phyloP scores from a whole-genome alignment of 352 stramenopile species.

The Globisporangium barbulae region DNA sequence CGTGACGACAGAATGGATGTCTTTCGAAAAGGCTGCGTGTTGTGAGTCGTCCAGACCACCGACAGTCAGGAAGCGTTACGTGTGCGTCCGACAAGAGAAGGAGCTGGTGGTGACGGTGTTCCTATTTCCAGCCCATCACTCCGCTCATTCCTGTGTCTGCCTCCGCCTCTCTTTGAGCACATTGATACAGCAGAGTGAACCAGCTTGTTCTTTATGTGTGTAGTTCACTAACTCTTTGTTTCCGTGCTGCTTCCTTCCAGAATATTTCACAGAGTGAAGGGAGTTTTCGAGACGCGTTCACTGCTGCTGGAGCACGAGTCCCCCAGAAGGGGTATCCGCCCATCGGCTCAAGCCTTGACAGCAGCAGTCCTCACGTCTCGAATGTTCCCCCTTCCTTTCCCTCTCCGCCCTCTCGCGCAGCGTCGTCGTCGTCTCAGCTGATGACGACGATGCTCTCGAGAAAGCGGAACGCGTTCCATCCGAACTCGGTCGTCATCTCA shows the following conservation, averaged over 20 bases:
- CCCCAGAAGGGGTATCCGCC: constrained; percentile 2
- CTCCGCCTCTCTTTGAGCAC: no score
- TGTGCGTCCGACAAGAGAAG: background rate
- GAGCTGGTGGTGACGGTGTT: background rate
- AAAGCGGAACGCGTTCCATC: constrained; percentile 5
- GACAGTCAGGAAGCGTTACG: no score
- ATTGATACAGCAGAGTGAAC: no score
- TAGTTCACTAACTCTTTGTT: background rate
- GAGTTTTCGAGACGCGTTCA: constrained; percentile 27
- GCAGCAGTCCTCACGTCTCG: constrained; percentile 4
- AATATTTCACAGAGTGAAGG: constrained; percentile 33
- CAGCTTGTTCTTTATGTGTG: no score
- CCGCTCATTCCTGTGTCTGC: background rate
- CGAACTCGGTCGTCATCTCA: background rate
- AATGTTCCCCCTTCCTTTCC: constrained; percentile 16
- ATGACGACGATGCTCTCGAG: background rate
- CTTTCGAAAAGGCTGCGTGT: no score
- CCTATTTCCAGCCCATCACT: background rate
- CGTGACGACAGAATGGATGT: no score
- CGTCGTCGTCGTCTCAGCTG: background rate
- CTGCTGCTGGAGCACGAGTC: constrained; percentile 12
- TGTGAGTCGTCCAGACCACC: no score
- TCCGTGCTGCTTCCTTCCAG: constrained; percentile 14
- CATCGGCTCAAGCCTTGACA: background rate
- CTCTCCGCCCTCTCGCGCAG: constrained; percentile 7